Percentiles rank a stretch among this genome's conserved stretches.
Conservation (phyloP, 768 basidiomycete genomes). For the Lactarius indigo region DNA sequence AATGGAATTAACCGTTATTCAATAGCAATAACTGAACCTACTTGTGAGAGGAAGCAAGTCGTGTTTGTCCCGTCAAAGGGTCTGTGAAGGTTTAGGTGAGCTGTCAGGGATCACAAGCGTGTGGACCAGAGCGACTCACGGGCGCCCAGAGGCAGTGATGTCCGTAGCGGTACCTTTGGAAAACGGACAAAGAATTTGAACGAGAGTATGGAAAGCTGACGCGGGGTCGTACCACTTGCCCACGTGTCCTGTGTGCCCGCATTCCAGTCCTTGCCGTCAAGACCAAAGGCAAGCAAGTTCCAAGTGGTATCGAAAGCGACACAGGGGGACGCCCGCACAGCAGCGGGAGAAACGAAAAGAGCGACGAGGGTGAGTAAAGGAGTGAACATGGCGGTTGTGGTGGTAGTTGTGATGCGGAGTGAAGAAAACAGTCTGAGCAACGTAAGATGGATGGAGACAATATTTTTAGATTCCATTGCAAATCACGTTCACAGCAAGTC, state of each 20-base stretch:
- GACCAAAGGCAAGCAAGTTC: slow-evolving; percentile 85
- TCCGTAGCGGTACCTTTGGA: slow-evolving; percentile 52
- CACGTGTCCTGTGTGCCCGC: slow-evolving; percentile 71
- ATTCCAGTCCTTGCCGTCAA: slow-evolving; percentile 80
- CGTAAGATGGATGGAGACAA: background rate
- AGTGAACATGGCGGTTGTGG: slow-evolving; percentile 33
- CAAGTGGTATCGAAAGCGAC: slow-evolving; percentile 75
- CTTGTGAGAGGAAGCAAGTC: slow-evolving; percentile 73
- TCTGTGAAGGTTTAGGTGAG: slow-evolving; percentile 33
- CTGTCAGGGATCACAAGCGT: slow-evolving; percentile 1
- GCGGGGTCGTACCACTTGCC: slow-evolving; percentile 44
- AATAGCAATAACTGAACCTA: slow-evolving; percentile 27
- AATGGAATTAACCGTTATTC: background rate
- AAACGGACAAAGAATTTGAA: background rate
- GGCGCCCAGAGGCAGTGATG: slow-evolving; percentile 70
- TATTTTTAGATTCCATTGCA: background rate
- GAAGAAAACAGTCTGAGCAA: background rate
- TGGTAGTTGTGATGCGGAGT: background rate
- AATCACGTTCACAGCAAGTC: slow-evolving; percentile 29
- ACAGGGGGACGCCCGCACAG: slow-evolving; percentile 50
- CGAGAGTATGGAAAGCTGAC: background rate
- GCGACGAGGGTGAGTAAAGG: slow-evolving; percentile 43
- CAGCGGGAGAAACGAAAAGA: slow-evolving; percentile 44
- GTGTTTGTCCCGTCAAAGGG: slow-evolving; percentile 62
- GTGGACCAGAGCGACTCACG: slow-evolving; percentile 47